Percentiles rank a stretch among this genome's conserved stretches.
Conservation (phyloP, 345 rosid species). For the Populus nigra region DNA sequence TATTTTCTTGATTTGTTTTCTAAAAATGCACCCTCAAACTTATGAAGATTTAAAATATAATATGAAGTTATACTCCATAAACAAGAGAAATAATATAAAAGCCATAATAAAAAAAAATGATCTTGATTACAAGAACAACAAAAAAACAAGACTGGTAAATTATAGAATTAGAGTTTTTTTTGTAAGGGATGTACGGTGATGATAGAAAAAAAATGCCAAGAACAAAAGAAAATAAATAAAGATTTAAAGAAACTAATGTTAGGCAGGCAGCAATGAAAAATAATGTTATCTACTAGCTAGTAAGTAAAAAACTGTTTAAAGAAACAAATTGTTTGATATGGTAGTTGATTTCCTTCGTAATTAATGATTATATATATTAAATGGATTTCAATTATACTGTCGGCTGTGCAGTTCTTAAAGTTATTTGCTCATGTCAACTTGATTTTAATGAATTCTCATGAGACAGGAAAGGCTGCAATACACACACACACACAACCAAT, state of each 20-base stretch:
- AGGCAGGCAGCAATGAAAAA: no score
- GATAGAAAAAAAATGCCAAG: neutral
- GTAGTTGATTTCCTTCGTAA: no score
- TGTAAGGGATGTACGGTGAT: neutral
- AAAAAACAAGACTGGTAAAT: neutral
- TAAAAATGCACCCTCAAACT: no score
- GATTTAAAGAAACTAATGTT: neutral
- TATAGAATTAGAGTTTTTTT: neutral
- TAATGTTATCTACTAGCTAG: no score
- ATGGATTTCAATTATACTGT: neutral
- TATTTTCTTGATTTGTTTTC: neutral
- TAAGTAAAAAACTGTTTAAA: no score
- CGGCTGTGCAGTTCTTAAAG: neutral
- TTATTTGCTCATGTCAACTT: neutral
- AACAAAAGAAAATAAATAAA: neutral
- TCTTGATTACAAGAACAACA: neutral
- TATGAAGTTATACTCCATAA: no score
- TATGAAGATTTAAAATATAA: neutral
- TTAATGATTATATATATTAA: no score
- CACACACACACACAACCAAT: neutral
- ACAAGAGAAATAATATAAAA: no score
- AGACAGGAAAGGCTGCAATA: neutral
- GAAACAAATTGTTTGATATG: no score
- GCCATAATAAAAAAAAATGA: no score
- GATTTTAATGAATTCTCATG: neutral